Evolutionary conservation across 441 rosid genomes (phyloP), one percentile per base, ranked within the genome.

Genomic region (Adansonia grandidieri): DNA sequence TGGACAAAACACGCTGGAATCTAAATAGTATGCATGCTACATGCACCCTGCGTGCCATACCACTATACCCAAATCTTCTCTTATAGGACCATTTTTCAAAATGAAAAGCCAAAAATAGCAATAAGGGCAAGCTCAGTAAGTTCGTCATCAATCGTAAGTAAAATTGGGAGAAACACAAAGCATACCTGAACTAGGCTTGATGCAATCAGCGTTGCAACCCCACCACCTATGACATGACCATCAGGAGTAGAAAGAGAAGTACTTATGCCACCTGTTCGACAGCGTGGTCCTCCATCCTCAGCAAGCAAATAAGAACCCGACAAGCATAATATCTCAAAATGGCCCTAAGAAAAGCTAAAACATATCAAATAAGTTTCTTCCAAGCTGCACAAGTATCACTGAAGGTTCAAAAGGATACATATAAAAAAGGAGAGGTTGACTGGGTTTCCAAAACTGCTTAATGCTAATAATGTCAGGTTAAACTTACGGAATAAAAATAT

Each of bases 191-290:
- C 93, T 2, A 90, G 91, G 86, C 90, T 86, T 57, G 94, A 91
- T 64, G 99, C 97, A 22, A 89, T 88, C 77, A 97, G 95, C 86
- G 86, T 83, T 74, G 87, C 97, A 63, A 92, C 90, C 20, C 94
- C 96, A 63, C 99, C 99, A 56, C 99, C 99, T 74, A 97, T 73
- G 37, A 97, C 98, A 28, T 88, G 94, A 60, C 99, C 98, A 73
- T 97, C 98, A 0, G 98, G 93, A 84, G 93, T 92, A 40, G 96
- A 90, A 82, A 97, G 93, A 10, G 99, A 92, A 80, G 88, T 97
- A 78, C 98, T 95, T 60, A 97, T 60, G 66, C 99, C 99, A 68
- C 99, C 99, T 24, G 91, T 91, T 82, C 98, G 88, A 78, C 83
- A 92, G 77, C 93, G 48, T 15, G 69, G 69, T 64, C 69, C 69